These are phyloP conservation scores for Melastoma malabathricum DNA, from an alignment of 345 rosid species.

Conservation along the genomic window DNA sequence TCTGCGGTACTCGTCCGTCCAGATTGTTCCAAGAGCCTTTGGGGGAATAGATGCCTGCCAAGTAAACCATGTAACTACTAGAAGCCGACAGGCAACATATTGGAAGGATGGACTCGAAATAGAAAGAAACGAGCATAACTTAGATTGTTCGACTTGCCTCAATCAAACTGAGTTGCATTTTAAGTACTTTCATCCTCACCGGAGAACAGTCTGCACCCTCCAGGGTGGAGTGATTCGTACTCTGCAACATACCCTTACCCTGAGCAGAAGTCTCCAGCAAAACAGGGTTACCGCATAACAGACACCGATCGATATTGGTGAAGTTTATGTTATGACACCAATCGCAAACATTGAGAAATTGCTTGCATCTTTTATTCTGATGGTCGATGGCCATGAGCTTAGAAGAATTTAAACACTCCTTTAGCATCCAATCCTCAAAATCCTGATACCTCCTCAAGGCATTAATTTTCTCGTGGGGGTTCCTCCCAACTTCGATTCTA, in stretches of 20 bases:
- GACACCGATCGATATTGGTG: slow-evolving; percentile 28
- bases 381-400: slow-evolving; percentile 34
- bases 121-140: not conserved
- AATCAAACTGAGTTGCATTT: slow-evolving; percentile 25
- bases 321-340: slow-evolving; percentile 38
- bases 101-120: not conserved
- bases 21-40: slow-evolving; percentile 48
- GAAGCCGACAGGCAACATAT: not conserved
- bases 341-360: slow-evolving; percentile 37
- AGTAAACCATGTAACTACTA: slow-evolving; percentile 7
- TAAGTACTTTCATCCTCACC: slow-evolving; percentile 44
- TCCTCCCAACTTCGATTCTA: slow-evolving; percentile 43
- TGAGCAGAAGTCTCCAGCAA: slow-evolving; percentile 36
- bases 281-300: slow-evolving; percentile 28
- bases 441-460: slow-evolving; percentile 53
- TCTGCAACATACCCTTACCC: slow-evolving; percentile 16
- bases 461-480: slow-evolving; percentile 22
- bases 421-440: slow-evolving; percentile 80
- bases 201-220: slow-evolving; percentile 29
- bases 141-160: slow-evolving; percentile 4
- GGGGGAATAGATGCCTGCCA: slow-evolving; percentile 56
- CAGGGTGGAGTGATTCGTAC: slow-evolving; percentile 10
- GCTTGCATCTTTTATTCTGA: slow-evolving; percentile 43
- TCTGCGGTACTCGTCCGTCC: slow-evolving; percentile 47
- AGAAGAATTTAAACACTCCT: slow-evolving; percentile 28